Percentiles rank a stretch among this genome's conserved stretches.
phyloP scores from a whole-genome alignment of 805 yeast species.

The Hermanozyma aechmeae region DNA sequence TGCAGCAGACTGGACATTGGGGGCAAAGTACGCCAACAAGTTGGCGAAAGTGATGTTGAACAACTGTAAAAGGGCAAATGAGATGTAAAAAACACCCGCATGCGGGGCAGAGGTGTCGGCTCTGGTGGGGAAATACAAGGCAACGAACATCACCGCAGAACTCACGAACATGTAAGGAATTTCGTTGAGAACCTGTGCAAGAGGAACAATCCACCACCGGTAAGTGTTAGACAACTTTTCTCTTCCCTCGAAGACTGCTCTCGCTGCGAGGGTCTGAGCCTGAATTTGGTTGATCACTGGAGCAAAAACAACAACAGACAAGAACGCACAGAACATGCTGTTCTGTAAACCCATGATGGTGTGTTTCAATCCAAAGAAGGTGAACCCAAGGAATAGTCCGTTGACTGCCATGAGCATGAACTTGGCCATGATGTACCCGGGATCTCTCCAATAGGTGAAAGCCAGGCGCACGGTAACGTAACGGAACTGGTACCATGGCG shows the following conservation, averaged over 20 bases:
- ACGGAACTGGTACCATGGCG: conserved; percentile 3
- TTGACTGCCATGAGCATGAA: conserved; percentile 27
- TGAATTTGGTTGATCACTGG: conserved; percentile 57
- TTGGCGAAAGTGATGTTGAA: conserved; percentile 35
- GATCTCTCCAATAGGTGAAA: conserved; percentile 9
- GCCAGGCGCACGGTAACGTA: conserved; percentile 5
- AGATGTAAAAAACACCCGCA: conserved; percentile 34
- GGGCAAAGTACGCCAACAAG: conserved; percentile 45
- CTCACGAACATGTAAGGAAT: conserved; percentile 42
- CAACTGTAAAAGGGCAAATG: conserved; percentile 38
- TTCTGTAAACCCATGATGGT: conserved; percentile 18
- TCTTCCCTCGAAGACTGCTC: conserved; percentile 61
- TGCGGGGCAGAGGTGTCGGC: conserved; percentile 11
- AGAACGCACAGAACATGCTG: conserved; percentile 40
- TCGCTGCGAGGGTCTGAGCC: conserved; percentile 44
- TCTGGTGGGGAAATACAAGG: conserved; percentile 28
- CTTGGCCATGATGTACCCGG: conserved; percentile 9
- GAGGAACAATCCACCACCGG: conserved; percentile 55
- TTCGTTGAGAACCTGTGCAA: conserved; percentile 48
- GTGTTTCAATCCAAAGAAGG: conserved; percentile 17
- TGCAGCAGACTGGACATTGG: conserved; percentile 60
- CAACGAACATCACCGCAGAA: conserved; percentile 23
- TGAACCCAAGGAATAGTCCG: conserved; percentile 28
- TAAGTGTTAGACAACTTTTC: conserved; percentile 65
- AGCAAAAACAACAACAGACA: conserved; percentile 48